Evolutionary conservation across 192 early-diverging fungal species (phyloP).

Genomic region (Coemansia erecta): DNA sequence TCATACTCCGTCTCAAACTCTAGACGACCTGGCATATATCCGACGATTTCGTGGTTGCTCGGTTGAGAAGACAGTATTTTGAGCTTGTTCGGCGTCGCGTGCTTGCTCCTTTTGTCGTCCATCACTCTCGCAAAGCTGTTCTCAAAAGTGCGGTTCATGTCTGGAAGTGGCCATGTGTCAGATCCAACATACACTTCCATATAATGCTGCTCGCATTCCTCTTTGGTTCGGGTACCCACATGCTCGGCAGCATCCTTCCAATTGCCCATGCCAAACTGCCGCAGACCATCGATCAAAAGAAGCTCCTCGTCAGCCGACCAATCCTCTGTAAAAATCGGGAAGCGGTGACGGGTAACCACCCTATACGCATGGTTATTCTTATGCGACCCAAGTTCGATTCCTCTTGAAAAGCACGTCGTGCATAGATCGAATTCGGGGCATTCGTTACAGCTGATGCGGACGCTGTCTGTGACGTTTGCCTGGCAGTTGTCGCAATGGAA

Average conservation of each 20-base stretch:
- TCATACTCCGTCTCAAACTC: slow-evolving; percentile 98
- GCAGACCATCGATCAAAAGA: slow-evolving; percentile 84
- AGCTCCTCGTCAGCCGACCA: slow-evolving; percentile 98
- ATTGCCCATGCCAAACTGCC: slow-evolving; percentile 93
- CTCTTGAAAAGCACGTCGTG: slow-evolving; percentile 87
- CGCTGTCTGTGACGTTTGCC: slow-evolving; percentile 84
- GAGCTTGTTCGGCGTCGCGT: slow-evolving; percentile 28
- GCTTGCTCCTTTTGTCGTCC: slow-evolving; percentile 17
- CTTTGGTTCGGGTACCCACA: slow-evolving; percentile 84
- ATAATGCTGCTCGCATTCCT: slow-evolving; percentile 91
- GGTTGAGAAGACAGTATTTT: slow-evolving; percentile 81
- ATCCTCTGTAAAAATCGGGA: slow-evolving; percentile 84
- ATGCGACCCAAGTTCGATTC: slow-evolving; percentile 78
- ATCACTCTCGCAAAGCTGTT: slow-evolving; percentile 20
- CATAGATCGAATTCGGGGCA: slow-evolving; percentile 93
- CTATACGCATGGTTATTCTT: slow-evolving; percentile 83
- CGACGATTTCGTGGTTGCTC: slow-evolving; percentile 92
- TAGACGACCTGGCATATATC: slow-evolving; percentile 94
- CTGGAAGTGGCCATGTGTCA: slow-evolving; percentile 78
- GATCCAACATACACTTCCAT: slow-evolving; percentile 75
- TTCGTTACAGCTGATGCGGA: slow-evolving; percentile 82
- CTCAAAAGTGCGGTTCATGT: slow-evolving; percentile 71
- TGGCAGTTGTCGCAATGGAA: slow-evolving; percentile 84
- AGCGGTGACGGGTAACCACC: slow-evolving; percentile 68
- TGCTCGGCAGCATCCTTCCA: slow-evolving; percentile 95